These are phyloP conservation scores for Trichoderma gamsii DNA, from an alignment of 495 filamentous ascomycete species.

Conservation along the genomic window DNA sequence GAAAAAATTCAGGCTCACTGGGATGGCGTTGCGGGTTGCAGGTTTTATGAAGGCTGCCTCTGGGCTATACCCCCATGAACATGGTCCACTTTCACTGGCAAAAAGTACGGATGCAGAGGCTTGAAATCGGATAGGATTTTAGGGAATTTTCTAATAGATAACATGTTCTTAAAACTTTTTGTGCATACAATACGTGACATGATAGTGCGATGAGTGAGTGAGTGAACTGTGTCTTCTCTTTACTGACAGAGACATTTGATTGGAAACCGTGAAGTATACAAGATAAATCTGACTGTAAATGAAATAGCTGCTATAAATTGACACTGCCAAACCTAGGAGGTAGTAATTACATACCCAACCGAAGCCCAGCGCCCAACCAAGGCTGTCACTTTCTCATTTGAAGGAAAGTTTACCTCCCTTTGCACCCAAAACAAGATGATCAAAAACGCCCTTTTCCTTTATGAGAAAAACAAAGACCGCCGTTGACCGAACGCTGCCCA, in stretches of 20 bases:
- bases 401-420: not conserved
- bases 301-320: not conserved
- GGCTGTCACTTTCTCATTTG: not conserved
- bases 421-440: not conserved
- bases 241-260: not conserved
- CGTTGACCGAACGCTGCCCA: not conserved
- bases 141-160: conserved; percentile 12
- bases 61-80: conserved; percentile 16
- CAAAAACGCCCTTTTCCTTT: not conserved
- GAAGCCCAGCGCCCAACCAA: not conserved
- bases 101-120: conserved; percentile 3
- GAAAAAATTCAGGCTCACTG: conserved; percentile 12
- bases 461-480: not conserved
- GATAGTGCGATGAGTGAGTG: not conserved
- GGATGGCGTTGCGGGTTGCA: conserved; percentile 15
- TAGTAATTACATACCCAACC: not conserved
- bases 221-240: not conserved
- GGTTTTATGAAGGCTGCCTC: conserved; percentile 15
- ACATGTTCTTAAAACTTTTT: not conserved
- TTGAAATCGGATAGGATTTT: conserved; percentile 7
- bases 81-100: conserved; percentile 9
- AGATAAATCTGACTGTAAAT: not conserved
- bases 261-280: not conserved
- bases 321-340: not conserved
- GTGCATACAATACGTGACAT: not conserved